Evolutionary conservation across 352 stramenopile genomes (phyloP), one percentile per base, ranked within the genome.

Genomic region (Phytophthora ramorum): DNA sequence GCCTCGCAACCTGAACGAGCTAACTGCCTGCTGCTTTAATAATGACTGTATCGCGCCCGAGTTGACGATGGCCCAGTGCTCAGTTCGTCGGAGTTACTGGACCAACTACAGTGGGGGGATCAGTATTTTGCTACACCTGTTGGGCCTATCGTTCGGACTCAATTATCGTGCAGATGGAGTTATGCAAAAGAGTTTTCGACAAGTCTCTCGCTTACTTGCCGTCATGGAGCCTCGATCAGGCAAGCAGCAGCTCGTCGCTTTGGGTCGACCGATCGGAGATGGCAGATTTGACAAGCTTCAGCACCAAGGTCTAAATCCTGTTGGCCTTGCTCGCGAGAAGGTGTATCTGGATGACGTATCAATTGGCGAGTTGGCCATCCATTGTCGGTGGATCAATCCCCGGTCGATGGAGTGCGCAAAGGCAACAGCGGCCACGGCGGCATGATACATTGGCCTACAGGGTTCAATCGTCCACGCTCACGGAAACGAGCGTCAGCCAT

Each of bases 381-480:
- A 58, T 17, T 70, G 57, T 22, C 49, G 46, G 45, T 76, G 68
- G 68, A 76, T 76, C 34, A 51, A 61, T 13, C 60, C 63, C 24
- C 49, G 13, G 1, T 24, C 55, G 1, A 48, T 26, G 12, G 54
- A 47, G 43, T 14, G 48, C 26, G 26, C 34, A 17, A 63, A 55
- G 56, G 28, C 46, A 26, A 55, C 13, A 10, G 4, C 35, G 16
- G 45, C 56, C 16, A 55, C n/a, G 32, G 56, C 56, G 13, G 56
- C 56, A 8, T 63, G 34, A 56, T 24, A 24, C 22, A n/a, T n/a
- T n/a, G n/a, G n/a, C n/a, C n/a, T n/a, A n/a, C n/a, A n/a, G n/a
- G n/a, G n/a, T n/a, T n/a, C n/a, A n/a, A n/a, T n/a, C n/a, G n/a
- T n/a, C n/a, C n/a, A n/a, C n/a, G n/a, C n/a, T n/a, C n/a, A n/a